Evolutionary conservation across 2,329 filamentous ascomycete genomes (phyloP), one percentile per base, ranked within the genome.

Genomic region (Sclerotinia subarctica): DNA sequence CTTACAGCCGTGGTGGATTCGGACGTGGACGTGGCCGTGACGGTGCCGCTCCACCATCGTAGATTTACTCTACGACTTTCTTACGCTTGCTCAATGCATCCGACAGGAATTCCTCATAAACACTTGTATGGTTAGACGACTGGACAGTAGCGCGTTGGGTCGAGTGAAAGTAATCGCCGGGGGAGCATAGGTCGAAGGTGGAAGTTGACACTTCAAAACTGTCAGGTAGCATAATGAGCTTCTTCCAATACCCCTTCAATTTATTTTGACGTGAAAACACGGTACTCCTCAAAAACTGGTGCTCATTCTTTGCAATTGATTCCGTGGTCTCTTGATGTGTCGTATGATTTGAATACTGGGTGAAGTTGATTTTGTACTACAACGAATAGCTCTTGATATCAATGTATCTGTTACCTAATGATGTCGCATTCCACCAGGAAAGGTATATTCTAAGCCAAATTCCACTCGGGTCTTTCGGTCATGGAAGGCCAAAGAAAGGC

Each of bases 21-120:
- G 93, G 93, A 81, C 92, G 93, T 89, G 93, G 92, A 82, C 90
- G 92, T 85, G 90, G 90, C 79, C 86, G 90, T 83, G 88, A 53
- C 58, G 68, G 53, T 49, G 57, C 90, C 80, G 83, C 87, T 76
- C 88, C 87, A 63, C 54, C 78, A 68, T 74, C 76, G 71, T 77
- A 76, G 70, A 65, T 71, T 66, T 70, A 69, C 64, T 58, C 71
- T 74, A 69, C 66, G 35, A 69, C 73, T 73, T 74, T 68, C 67
- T 72, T 73, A 71, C 72, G 73, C 75, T 77, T 77, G 75, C 73
- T 77, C 73, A 63, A 67, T 76, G 74, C 74, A 76, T 76, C 70
- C 72, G 75, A 78, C 74, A 78, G 74, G 74, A 75, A 76, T 72
- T 72, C 73, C 69, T 73, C 66, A 73, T 63, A 72, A 68, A 71